Percentiles rank a stretch among this genome's conserved stretches.
These are phyloP conservation scores for Boehmeria nivea DNA, from an alignment of 306 rosid species.

Conservation along the genomic window DNA sequence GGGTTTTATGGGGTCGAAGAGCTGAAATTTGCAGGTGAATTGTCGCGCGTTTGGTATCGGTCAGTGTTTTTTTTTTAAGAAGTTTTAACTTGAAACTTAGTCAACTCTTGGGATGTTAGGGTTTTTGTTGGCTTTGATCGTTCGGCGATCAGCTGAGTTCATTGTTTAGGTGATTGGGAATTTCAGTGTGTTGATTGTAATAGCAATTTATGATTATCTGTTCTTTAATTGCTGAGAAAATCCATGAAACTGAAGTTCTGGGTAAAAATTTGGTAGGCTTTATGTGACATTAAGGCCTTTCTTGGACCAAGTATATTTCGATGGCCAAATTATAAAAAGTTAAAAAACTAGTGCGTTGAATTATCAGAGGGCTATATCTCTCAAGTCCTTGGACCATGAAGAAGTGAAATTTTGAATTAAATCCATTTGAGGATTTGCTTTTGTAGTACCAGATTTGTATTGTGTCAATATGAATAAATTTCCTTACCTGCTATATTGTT, in stretches of 20 bases:
- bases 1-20: constrained; percentile 17
- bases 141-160: constrained; percentile 1
- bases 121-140: background rate
- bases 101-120: constrained; percentile 15
- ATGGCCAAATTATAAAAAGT: too few species aligned
- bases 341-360: background rate
- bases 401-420: too few species aligned
- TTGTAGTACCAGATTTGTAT: too few species aligned
- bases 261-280: background rate
- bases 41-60: background rate
- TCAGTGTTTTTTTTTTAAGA: constrained; percentile 15
- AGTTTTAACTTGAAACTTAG: background rate
- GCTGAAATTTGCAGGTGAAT: constrained; percentile 8
- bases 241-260: constrained; percentile 11
- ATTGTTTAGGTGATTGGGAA: background rate
- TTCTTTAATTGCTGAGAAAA: constrained; percentile 20
- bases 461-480: background rate
- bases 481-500: background rate
- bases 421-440: too few species aligned
- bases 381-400: background rate
- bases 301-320: background rate
- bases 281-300: background rate
- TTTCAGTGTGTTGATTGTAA: background rate
- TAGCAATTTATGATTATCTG: background rate
- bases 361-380: background rate